Evolutionary conservation across 2,329 filamentous ascomycete genomes (phyloP).

Genomic region (Fusarium concolor): DNA sequence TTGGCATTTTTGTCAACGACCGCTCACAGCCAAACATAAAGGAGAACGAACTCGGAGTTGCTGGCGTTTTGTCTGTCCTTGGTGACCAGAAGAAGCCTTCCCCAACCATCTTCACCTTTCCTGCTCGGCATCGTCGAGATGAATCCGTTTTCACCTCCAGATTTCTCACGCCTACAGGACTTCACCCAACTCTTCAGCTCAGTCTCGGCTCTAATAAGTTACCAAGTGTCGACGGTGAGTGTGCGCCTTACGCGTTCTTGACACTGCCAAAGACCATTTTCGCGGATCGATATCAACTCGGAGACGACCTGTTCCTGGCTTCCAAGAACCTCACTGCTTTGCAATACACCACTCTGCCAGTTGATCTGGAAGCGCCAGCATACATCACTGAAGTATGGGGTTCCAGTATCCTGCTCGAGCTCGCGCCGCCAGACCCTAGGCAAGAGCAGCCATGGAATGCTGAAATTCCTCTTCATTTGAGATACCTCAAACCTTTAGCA

Average conservation of each 20-base stretch:
- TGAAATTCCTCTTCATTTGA: constrained; percentile 84
- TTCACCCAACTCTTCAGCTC: constrained; percentile 85
- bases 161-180: constrained; percentile 78
- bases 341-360: constrained; percentile 76
- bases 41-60: constrained; percentile 79
- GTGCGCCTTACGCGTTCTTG: constrained; percentile 81
- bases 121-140: constrained; percentile 77
- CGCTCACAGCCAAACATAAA: constrained; percentile 71
- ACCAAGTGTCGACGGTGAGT: constrained; percentile 67
- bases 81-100: constrained; percentile 79
- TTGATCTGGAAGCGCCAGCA: constrained; percentile 90
- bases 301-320: constrained; percentile 78
- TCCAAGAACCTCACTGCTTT: constrained; percentile 82
- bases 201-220: constrained; percentile 66
- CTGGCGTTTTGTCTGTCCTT: constrained; percentile 81
- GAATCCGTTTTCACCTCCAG: constrained; percentile 67
- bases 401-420: constrained; percentile 78
- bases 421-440: constrained; percentile 64
- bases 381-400: constrained; percentile 85
- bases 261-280: constrained; percentile 86
- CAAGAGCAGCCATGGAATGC: constrained; percentile 67
- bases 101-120: constrained; percentile 84
- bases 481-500: constrained; percentile 76
- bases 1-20: constrained; percentile 77
- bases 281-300: constrained; percentile 87